Evolutionary conservation across 2,329 filamentous ascomycete genomes (phyloP).

Genomic region (Stemphylium lycopersici): DNA sequence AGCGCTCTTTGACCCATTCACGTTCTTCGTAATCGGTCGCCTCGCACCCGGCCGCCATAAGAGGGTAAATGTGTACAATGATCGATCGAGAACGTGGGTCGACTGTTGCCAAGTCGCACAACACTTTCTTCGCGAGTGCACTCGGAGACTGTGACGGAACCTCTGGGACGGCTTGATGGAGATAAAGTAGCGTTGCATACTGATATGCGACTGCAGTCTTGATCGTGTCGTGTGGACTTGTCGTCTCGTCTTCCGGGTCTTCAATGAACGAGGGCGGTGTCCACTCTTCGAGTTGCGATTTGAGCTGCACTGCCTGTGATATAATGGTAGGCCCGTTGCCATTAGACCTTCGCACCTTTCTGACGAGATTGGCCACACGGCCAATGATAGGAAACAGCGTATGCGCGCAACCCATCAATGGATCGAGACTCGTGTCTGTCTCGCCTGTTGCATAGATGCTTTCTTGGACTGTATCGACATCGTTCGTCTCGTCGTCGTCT

Average conservation of each 20-base stretch:
- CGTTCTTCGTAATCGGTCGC: constrained; percentile 64
- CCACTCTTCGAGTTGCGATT: constrained; percentile 66
- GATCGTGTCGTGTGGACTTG: constrained; percentile 67
- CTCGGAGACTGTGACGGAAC: constrained; percentile 65
- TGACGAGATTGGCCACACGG: constrained; percentile 68
- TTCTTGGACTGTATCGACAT: constrained; percentile 54
- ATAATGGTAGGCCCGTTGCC: constrained; percentile 67
- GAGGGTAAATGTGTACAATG: constrained; percentile 73
- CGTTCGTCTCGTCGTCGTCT: constrained; percentile 62
- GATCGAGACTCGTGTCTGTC: constrained; percentile 65
- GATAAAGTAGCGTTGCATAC: constrained; percentile 69
- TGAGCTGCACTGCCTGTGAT: constrained; percentile 66
- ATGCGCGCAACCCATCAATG: constrained; percentile 71
- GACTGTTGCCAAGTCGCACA: constrained; percentile 68
- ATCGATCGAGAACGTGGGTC: constrained; percentile 66
- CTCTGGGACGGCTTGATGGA: constrained; percentile 72
- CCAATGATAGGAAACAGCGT: constrained; percentile 73
- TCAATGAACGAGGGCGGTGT: constrained; percentile 64
- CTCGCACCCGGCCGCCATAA: constrained; percentile 71
- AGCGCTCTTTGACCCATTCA: constrained; percentile 68
- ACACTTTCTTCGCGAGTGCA: constrained; percentile 65
- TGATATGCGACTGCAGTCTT: constrained; percentile 72
- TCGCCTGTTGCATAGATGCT: constrained; percentile 40
- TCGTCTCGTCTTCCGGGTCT: constrained; percentile 67
- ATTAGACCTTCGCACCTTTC: constrained; percentile 62